Base-by-base conservation (phyloP, 495 filamentous ascomycete species). In the Trichocladium uniseriatum region DNA sequence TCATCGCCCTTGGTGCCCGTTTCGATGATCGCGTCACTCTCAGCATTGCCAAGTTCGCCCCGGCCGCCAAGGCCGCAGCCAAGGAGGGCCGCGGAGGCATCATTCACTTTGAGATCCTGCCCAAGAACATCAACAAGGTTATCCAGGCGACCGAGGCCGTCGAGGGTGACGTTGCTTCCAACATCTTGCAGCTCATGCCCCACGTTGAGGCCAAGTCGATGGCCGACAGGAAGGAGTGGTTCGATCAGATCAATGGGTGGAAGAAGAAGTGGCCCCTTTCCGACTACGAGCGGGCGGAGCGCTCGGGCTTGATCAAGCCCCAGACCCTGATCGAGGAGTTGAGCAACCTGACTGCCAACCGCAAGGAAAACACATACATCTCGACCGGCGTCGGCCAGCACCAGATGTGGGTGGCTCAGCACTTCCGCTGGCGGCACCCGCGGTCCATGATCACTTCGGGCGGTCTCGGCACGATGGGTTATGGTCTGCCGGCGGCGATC, bases 321-420 rank as follows among this genome's bases (percentile, higher is more conserved):
- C 89, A 97, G 69, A 75, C 79, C 16, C 70, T 95, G 45, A 89
- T 97, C 45, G 79, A 89, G 61, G 83, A 83, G 59, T 78, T 96
- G 32, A 87, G 79, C 61, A 77, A 84, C 20, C 71, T 89, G 15
- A 88, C 84, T 1, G 80, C 77, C 2, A 56, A 79, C 54, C 79
- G 81, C 48, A 92, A 95, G 62, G 72, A 91, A 10, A 70, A 79
- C 45, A 92, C 86, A 11, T 79, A 92, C 60, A 92, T 97, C 60
- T 68, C 88, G 5, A 96, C 89, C 1, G 90, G 90, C 57, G 90
- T 95, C 28, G 90, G 91, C 29, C 89, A 95, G 63, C 90, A 96
- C 64, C 91, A 95, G 69, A 96, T 97, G 91, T 95, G 91, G 91
- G 73, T 85, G 7, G 89, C 89, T 8, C 89, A 97, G 69, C 87